These are phyloP conservation scores for Neurospora sp. DNA, from an alignment of 495 filamentous ascomycete species.

Conservation along the genomic window DNA sequence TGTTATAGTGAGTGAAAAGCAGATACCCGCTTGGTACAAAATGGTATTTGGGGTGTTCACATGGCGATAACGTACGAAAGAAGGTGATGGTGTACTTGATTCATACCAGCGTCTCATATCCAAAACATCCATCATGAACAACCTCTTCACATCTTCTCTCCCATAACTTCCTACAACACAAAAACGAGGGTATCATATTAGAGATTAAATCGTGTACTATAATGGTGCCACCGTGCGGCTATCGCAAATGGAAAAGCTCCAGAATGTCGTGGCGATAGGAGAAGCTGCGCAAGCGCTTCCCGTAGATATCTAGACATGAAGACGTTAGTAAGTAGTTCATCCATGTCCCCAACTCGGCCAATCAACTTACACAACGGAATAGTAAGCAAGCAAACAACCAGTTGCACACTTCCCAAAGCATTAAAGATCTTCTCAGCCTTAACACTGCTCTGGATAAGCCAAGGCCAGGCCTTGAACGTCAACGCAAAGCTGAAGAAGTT, in stretches of 20 bases:
- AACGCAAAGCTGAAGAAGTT: slow-evolving; percentile 85
- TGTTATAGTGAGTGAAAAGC: background rate
- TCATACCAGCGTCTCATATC: background rate
- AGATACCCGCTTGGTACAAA: background rate
- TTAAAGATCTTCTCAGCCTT: slow-evolving; percentile 51
- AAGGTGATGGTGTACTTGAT: background rate
- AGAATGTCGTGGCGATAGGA: slow-evolving; percentile 64
- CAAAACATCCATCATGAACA: background rate
- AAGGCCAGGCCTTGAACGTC: slow-evolving; percentile 72
- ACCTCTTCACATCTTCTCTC: background rate
- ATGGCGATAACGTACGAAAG: background rate
- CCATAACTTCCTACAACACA: background rate
- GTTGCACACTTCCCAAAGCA: slow-evolving; percentile 63
- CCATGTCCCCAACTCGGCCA: background rate
- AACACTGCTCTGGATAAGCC: slow-evolving; percentile 54
- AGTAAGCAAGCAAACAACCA: slow-evolving; percentile 59
- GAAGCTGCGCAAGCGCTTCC: slow-evolving; percentile 66
- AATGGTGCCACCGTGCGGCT: background rate
- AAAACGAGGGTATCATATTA: slow-evolving; percentile 1
- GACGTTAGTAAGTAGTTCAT: slow-evolving; percentile 23
- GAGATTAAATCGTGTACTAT: background rate
- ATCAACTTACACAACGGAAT: slow-evolving; percentile 58
- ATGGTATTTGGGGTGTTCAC: background rate
- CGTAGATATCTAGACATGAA: slow-evolving; percentile 64
- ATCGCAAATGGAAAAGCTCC: slow-evolving; percentile 32